Conservation (phyloP, 768 basidiomycete species). For the Lactarius deliciosus region DNA sequence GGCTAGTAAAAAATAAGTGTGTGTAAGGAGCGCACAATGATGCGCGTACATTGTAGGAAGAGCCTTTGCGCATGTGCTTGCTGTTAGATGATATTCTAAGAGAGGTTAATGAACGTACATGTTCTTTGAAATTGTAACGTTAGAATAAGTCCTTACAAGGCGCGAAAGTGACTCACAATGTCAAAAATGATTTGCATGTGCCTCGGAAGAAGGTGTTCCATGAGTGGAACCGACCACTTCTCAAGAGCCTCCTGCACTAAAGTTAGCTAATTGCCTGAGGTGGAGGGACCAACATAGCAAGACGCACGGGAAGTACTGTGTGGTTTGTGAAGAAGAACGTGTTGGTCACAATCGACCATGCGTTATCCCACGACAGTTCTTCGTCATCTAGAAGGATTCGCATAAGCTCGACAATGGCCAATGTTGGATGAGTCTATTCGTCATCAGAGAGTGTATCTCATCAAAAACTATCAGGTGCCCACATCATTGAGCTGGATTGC, state of each 20-base stretch:
- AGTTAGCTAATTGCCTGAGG: background rate
- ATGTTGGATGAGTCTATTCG: conserved; percentile 84
- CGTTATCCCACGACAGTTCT: conserved; percentile 74
- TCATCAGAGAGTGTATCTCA: background rate
- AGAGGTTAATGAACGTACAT: conserved; percentile 39
- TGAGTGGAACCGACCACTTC: conserved; percentile 89
- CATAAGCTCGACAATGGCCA: conserved; percentile 95
- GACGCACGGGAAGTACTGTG: conserved; percentile 81
- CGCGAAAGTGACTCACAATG: conserved; percentile 47
- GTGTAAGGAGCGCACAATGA: background rate
- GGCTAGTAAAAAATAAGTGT: conserved; percentile 41
- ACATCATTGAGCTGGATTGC: conserved; percentile 97
- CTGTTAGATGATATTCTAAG: conserved; percentile 5
- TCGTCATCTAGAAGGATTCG: conserved; percentile 91
- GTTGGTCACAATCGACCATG: conserved; percentile 87
- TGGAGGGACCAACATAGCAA: conserved; percentile 1
- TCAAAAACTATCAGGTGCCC: conserved; percentile 30
- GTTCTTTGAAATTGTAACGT: conserved; percentile 41
- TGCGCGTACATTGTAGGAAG: conserved; percentile 65
- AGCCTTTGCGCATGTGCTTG: conserved; percentile 39
- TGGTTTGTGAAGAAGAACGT: conserved; percentile 98
- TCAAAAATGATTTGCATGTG: conserved; percentile 94
- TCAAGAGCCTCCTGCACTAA: conserved; percentile 68
- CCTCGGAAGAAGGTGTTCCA: conserved; percentile 83
- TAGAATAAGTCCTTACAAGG: conserved; percentile 35